Evolutionary conservation across 805 yeast genomes (phyloP), one percentile per base, ranked within the genome.

Genomic region (Lipomyces lipofer): DNA sequence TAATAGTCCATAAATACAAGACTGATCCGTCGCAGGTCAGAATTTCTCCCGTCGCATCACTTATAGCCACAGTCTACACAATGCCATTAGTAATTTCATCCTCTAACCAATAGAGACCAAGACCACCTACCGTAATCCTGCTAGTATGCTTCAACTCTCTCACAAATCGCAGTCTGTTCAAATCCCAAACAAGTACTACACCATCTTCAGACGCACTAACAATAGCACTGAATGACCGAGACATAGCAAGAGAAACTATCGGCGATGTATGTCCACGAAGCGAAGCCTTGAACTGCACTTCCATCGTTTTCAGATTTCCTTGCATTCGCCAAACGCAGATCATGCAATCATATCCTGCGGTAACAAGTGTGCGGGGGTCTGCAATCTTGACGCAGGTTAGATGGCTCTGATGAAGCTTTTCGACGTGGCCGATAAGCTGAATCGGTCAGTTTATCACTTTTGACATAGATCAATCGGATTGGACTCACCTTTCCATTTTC

Each of bases 111-210:
- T 28, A 2, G 30, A 5, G 13, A 8, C 4, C 9, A 17, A 29
- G 10, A 9, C 21, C 17, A 36, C 56, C 27, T 15, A 56, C 57
- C 47, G 42, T 46, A 5, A 48, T 40, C n/a, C 51, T 27, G 6
- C 36, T 42, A 6, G 38, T 36, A 17, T 52, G 57, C 5, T 15
- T 12, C 12, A 66, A 59, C 44, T 66, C 65, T 52, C 87, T 69
- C 2, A 86, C 76, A 40, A 77, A 75, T 48, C 76, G 76, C 48
- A 73, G 74, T 28, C 83, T 66, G 1, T 82, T 75, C 36, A 82
- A 60, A 63, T 88, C 88, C 92, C 95, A 88, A 3, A 83, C 58
- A 17, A 76, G 75, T 1, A 82, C 79, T 1, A 67, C 67, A 0
- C 95, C 92, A 7, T 66, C 71, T 0, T 51, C 62, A 64, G 85